phyloP scores from a whole-genome alignment of 441 rosid genomes.

The Populus tomentosa region DNA sequence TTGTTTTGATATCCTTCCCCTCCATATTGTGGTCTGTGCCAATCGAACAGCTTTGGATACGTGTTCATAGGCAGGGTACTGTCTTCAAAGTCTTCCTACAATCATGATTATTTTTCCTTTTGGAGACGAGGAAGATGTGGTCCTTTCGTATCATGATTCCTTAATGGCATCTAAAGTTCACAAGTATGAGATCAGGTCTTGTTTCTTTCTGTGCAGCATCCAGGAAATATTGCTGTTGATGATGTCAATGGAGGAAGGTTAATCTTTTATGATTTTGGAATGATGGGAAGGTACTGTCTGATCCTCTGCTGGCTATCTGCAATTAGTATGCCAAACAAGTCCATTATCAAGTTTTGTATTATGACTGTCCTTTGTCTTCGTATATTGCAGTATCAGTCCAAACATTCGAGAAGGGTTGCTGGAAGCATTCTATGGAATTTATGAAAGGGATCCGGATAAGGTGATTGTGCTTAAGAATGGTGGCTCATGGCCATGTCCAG shows the following conservation, averaged over 20 bases:
- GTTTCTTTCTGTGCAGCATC: too few species aligned
- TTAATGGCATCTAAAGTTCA: background rate
- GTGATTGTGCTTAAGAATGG: slow-evolving; percentile 30
- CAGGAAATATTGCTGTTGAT: too few species aligned
- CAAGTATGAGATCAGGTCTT: background rate
- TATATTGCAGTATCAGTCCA: slow-evolving; percentile 73
- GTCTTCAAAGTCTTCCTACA: background rate
- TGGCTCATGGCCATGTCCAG: slow-evolving; percentile 8
- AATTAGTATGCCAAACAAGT: too few species aligned
- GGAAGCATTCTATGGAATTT: slow-evolving; percentile 87
- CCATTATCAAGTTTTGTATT: background rate
- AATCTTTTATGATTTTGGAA: too few species aligned
- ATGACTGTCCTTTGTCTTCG: slow-evolving; percentile 17
- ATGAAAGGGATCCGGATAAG: slow-evolving; percentile 96
- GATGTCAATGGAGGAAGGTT: too few species aligned
- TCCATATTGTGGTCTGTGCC: background rate
- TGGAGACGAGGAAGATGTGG: background rate
- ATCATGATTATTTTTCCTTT: background rate
- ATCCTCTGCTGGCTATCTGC: too few species aligned
- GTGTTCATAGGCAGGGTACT: background rate
- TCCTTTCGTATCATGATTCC: background rate
- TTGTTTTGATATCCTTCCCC: background rate
- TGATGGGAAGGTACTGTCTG: too few species aligned
- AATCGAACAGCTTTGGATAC: background rate
- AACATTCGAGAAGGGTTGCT: slow-evolving; percentile 94